A percentile compares a stretch with the other conserved stretches of the same genome.
phyloP scores from a whole-genome alignment of 2,329 filamentous ascomycete genomes.

The Colletotrichum gigasporum region DNA sequence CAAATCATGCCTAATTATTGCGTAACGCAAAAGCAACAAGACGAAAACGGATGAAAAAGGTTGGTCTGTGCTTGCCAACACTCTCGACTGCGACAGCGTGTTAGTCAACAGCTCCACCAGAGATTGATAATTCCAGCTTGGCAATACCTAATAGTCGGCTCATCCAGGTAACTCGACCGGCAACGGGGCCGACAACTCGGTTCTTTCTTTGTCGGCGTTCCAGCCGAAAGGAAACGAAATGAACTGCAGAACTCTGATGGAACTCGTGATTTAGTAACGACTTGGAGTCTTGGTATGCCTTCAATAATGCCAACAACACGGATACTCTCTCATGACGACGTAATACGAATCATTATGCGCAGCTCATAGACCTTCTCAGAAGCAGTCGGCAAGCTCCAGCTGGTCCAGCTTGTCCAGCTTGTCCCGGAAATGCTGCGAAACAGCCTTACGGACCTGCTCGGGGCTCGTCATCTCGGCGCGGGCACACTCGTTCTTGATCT shows the following conservation, averaged over 20 bases:
- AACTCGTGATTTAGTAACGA: no score
- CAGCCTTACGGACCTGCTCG: constrained; percentile 28
- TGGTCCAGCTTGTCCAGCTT: constrained; percentile 17
- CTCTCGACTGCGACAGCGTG: neutral
- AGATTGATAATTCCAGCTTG: constrained; percentile 11
- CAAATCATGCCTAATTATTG: neutral
- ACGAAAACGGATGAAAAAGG: neutral
- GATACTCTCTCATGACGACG: neutral
- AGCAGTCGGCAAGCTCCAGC: constrained; percentile 21
- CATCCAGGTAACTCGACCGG: neutral
- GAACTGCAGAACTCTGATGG: neutral
- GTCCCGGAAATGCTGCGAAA: constrained; percentile 25
- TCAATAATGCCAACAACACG: neutral
- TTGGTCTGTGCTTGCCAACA: neutral
- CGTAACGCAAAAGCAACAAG: neutral
- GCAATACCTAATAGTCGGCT: constrained; percentile 26
- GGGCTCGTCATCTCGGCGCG: constrained; percentile 23
- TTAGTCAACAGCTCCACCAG: constrained; percentile 21
- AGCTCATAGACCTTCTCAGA: neutral
- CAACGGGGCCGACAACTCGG: neutral
- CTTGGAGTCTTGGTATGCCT: neutral
- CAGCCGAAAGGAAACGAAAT: neutral
- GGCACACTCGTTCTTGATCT: constrained; percentile 22
- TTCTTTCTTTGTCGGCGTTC: neutral
- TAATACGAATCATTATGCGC: no score